Base-by-base conservation (phyloP, 2,329 filamentous ascomycete genomes). In the Penicillium freii region DNA sequence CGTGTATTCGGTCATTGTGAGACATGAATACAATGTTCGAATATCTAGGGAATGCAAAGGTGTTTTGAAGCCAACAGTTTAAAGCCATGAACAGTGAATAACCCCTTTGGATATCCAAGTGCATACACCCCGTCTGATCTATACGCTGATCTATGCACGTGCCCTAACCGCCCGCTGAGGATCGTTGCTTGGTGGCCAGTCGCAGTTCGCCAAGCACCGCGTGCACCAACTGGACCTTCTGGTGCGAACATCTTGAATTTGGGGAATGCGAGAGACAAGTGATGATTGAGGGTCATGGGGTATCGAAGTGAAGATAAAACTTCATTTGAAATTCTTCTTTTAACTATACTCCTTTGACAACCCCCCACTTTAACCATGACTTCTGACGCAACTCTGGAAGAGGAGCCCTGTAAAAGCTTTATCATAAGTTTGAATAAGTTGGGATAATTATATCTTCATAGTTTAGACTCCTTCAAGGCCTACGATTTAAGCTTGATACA, bases 131-230 rank as follows among this genome's bases (percentile, higher is more conserved):
- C 7, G 21, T 42, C 39, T 43, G 13, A 43, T 25, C 40, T 43
- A 43, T 43, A 17, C 15, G 21, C 13, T 19, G 34, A 19, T 19
- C 44, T 29, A 36, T 48, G 57, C 62, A 64, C 62, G 61, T 64
- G 61, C 59, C 55, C 42, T 29, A 51, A 54, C 54, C 36, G 48
- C 38, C 61, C 56, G 61, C 56, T 57, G 51, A 58, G 44, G 54
- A 54, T 43, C 34, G 45, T 47, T 44, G 51, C 54, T 60, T 58
- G 27, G 54, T 60, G 52, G 52, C 59, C 61, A 62, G 59, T 62
- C 43, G 61, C 23, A 58, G 50, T n/a, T 54, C 51, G 23, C 29
- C 8, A 39, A 38, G 40, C 54, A 19, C 23, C 42, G 57, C 59
- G 61, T 63, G 61, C 51, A 23, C 53, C n/a, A 57, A 46, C n/a